These are phyloP conservation scores for Ogataea pini DNA, from an alignment of 805 yeast species.

Conservation along the genomic window DNA sequence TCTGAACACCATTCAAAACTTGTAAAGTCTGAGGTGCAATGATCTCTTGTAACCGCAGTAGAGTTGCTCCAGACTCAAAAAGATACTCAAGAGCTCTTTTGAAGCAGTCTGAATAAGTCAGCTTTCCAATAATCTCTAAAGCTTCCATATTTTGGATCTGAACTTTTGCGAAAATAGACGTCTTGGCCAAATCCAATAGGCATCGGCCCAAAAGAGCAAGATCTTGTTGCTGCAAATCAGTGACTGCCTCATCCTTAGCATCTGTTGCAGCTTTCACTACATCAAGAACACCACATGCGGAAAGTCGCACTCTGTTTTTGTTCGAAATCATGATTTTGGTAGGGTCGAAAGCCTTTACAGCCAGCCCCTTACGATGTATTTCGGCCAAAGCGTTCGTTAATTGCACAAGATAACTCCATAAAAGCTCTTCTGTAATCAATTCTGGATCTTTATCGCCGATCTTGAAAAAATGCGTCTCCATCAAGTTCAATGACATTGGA, in stretches of 20 bases:
- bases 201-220: slow-evolving; percentile 57
- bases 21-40: slow-evolving; percentile 48
- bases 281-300: slow-evolving; percentile 72
- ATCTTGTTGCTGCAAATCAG: slow-evolving; percentile 45
- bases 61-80: slow-evolving; percentile 30
- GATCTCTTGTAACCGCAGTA: slow-evolving; percentile 38
- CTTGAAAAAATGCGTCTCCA: slow-evolving; percentile 62
- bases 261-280: slow-evolving; percentile 44
- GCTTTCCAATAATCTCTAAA: slow-evolving; percentile 27
- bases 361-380: slow-evolving; percentile 64
- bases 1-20: slow-evolving; percentile 51
- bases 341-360: slow-evolving; percentile 62
- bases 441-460: slow-evolving; percentile 41
- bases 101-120: slow-evolving; percentile 47
- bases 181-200: slow-evolving; percentile 54
- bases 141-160: slow-evolving; percentile 21
- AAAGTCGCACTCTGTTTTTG: slow-evolving; percentile 67
- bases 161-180: slow-evolving; percentile 29
- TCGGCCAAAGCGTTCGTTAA: slow-evolving; percentile 66
- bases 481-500: slow-evolving; percentile 72
- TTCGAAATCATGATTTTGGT: slow-evolving; percentile 74
- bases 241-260: slow-evolving; percentile 31
- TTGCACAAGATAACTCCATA: slow-evolving; percentile 82
- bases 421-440: slow-evolving; percentile 58
- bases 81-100: slow-evolving; percentile 44